phyloP scores from a whole-genome alignment of 2,329 filamentous ascomycete species.

The Xylariales sp. region DNA sequence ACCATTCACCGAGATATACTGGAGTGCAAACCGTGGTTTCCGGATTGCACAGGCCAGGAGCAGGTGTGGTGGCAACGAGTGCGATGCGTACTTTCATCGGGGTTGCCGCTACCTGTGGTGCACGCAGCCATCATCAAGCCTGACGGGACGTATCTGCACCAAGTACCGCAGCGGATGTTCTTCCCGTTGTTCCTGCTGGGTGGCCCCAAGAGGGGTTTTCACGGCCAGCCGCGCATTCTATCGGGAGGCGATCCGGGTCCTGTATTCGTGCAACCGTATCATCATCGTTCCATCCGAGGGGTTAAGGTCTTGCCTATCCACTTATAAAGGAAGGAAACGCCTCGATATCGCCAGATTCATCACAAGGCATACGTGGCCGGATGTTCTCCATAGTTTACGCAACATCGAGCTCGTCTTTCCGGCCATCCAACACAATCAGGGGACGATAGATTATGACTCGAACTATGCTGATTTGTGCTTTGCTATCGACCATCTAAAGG shows the following conservation, averaged over 20 bases:
- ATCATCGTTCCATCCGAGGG: slow-evolving; percentile 9
- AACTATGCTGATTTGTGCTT: slow-evolving; percentile 12
- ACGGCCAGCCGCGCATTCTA: slow-evolving; percentile 5
- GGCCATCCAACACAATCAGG: background rate
- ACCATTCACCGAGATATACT: slow-evolving; percentile 15
- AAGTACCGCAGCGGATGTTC: slow-evolving; percentile 7
- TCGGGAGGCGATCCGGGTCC: slow-evolving; percentile 8
- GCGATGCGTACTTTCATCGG: background rate
- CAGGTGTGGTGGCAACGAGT: background rate
- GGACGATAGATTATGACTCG: background rate
- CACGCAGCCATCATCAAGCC: background rate
- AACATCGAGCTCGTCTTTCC: slow-evolving; percentile 12
- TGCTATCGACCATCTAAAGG: slow-evolving; percentile 10
- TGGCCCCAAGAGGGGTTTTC: slow-evolving; percentile 2
- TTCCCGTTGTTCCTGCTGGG: slow-evolving; percentile 12
- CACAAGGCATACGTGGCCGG: slow-evolving; percentile 15
- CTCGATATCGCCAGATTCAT: slow-evolving; percentile 12
- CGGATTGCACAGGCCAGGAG: background rate
- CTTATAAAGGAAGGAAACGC: slow-evolving; percentile 3
- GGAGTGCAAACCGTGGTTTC: slow-evolving; percentile 12
- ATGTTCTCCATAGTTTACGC: slow-evolving; percentile 10
- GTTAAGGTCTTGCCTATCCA: background rate
- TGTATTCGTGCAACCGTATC: slow-evolving; percentile 11
- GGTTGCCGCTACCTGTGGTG: background rate
- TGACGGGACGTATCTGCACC: no score